Evolutionary conservation across 2,329 filamentous ascomycete genomes (phyloP).

Genomic region (Cladosporium austrohemisphaericum): DNA sequence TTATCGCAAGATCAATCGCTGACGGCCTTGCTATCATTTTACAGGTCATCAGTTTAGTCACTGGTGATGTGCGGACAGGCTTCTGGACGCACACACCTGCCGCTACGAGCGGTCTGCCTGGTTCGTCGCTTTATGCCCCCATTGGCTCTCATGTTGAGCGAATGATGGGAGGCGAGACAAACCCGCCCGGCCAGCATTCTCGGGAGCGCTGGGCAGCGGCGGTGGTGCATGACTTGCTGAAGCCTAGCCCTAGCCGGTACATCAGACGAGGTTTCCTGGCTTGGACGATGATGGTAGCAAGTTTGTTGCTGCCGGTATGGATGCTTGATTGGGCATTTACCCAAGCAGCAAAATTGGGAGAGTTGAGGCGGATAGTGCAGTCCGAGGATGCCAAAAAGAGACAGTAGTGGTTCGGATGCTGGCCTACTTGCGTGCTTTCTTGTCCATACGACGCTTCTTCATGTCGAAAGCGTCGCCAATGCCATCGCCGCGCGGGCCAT

Average conservation of each 20-base stretch:
- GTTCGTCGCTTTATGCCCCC: conserved; percentile 24
- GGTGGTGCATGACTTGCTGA: conserved; percentile 18
- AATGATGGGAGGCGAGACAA: conserved; percentile 13
- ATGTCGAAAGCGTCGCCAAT: conserved; percentile 71
- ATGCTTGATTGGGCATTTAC: conserved; percentile 2
- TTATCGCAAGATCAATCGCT: too few species aligned
- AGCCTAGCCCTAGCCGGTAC: conserved; percentile 13
- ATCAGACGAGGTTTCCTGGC: conserved; percentile 17
- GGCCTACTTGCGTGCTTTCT: conserved; percentile 37
- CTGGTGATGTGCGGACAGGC: conserved; percentile 20
- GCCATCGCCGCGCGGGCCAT: conserved; percentile 65
- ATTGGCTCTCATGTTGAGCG: conserved; percentile 16
- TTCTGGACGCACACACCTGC: conserved; percentile 10
- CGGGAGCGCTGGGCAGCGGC: conserved; percentile 21
- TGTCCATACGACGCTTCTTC: conserved; percentile 53
- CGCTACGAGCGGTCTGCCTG: conserved; percentile 21
- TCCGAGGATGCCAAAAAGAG: conserved; percentile 5
- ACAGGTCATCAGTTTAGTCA: conserved; percentile 21
- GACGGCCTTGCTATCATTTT: too few species aligned
- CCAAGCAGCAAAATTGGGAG: conserved; percentile 1
- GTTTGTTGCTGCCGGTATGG: conserved; percentile 4
- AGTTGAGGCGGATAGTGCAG: not conserved
- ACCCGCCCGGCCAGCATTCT: conserved; percentile 12
- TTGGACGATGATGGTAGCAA: not conserved
- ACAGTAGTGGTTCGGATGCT: not conserved